Percentiles rank a stretch among this genome's conserved stretches.
phyloP scores from a whole-genome alignment of 129 eudicot genomes.

The Saussurea involucrata region DNA sequence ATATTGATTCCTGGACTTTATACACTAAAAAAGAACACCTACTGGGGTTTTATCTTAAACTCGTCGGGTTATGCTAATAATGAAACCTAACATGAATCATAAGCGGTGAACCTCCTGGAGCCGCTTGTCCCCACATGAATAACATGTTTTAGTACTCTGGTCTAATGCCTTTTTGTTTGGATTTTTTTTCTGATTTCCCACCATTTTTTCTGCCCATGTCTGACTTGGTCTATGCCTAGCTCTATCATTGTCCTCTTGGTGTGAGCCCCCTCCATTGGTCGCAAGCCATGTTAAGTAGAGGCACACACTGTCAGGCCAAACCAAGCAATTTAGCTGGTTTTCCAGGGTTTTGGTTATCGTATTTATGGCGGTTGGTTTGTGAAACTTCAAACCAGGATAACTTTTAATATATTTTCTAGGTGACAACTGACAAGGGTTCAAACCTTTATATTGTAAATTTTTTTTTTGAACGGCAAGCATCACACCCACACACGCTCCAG shows the following conservation, averaged over 20 bases:
- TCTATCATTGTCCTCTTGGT: no score
- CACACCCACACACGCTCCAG: no score
- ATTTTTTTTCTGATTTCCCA: background rate
- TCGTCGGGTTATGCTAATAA: background rate
- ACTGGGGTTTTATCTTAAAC: background rate
- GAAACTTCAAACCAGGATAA: no score
- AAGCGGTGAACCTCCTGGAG: background rate
- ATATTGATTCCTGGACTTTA: background rate
- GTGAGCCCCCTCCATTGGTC: no score
- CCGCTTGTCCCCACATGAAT: background rate
- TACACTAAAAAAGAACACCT: background rate
- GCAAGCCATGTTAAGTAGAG: no score
- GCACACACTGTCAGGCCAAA: background rate
- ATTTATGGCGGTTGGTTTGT: background rate
- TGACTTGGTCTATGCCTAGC: no score
- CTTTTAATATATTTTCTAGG: background rate
- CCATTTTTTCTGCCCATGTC: no score
- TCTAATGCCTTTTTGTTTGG: no score
- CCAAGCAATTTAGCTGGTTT: no score
- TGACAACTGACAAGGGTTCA: background rate
- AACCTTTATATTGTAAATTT: background rate
- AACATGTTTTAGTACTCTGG: background rate
- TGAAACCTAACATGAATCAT: background rate
- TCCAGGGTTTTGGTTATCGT: background rate
- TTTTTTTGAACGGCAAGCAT: no score